Evolutionary conservation across 2,329 filamentous ascomycete species (phyloP), one percentile per base, ranked within the genome.

Genomic region (Chalaropsis thielavioides): DNA sequence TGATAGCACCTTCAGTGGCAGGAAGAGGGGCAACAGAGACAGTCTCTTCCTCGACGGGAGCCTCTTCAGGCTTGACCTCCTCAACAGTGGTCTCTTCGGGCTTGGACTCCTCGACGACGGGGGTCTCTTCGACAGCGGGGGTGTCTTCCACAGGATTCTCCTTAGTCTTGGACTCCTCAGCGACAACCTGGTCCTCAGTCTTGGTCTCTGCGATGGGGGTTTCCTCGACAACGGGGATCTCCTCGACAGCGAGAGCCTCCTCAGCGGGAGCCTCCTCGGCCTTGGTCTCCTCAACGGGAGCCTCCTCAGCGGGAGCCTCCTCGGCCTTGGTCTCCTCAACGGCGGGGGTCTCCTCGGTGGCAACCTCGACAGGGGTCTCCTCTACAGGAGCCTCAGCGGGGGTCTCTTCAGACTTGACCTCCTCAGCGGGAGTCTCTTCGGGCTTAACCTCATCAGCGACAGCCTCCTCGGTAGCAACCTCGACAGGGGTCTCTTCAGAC

Each of bases 261-360:
- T 94, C 87, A 75, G 96, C 96, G 0, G 89, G 92, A 69, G 85
- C 89, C 74, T 90, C 82, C 73, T 96, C 92, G 27, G 89, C 81
- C 71, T 85, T 83, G 71, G 95, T 81, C 62, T 90, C 86, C 67
- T 78, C 77, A n/a, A 65, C n/a, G 40, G 66, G 63, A 56, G 49
- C 66, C 51, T 59, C 62, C 7, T 40, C 66, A n/a, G 66, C 40
- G 17, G 54, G 19, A 43, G 10, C 41, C 24, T 66, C 65, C 15
- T 49, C 56, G 5, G 46, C 41, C 4, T 38, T 63, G 35, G 61
- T 8, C 13, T 22, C 35, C 17, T 41, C 62, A 13, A 43, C 61
- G 17, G 13, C 61, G 15, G 44, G 61, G 13, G 22, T 27, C n/a
- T 35, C 54, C 22, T 54, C 49, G 49, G 40, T 6, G 40, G 11